A percentile compares a stretch with the other conserved stretches of the same genome.
phyloP scores from a whole-genome alignment of 2,329 filamentous ascomycete species.

The Thelonectria olida region DNA sequence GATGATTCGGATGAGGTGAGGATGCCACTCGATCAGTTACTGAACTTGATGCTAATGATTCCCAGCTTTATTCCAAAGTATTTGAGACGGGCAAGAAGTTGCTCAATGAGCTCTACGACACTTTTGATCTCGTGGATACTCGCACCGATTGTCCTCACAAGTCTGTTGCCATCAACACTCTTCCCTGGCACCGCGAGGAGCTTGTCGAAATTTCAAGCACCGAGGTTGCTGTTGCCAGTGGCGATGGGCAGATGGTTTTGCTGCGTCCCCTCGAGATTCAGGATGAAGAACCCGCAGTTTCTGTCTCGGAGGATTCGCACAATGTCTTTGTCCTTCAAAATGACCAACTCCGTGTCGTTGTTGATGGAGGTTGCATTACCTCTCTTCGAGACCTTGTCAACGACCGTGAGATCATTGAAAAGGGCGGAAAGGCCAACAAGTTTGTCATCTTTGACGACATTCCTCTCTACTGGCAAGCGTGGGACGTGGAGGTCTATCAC shows the following conservation, averaged over 20 bases:
- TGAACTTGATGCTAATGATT: slow-evolving; percentile 11
- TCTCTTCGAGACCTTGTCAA: slow-evolving; percentile 81
- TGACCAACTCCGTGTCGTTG: slow-evolving; percentile 75
- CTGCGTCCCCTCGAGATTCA: slow-evolving; percentile 60
- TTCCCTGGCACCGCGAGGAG: slow-evolving; percentile 85
- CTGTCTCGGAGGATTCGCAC: slow-evolving; percentile 58
- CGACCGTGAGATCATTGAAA: slow-evolving; percentile 80
- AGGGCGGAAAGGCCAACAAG: slow-evolving; percentile 83
- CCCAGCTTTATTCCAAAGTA: slow-evolving; percentile 79
- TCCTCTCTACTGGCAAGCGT: slow-evolving; percentile 95
- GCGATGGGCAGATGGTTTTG: slow-evolving; percentile 61
- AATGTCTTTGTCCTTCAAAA: slow-evolving; percentile 85
- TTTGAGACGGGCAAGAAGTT: slow-evolving; percentile 80
- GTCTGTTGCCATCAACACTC: slow-evolving; percentile 79
- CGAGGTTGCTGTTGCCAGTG: slow-evolving; percentile 64
- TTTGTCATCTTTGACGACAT: slow-evolving; percentile 97
- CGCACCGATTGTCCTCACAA: slow-evolving; percentile 53
- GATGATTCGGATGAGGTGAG: slow-evolving; percentile 86
- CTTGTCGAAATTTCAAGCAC: slow-evolving; percentile 70
- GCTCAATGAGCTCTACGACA: slow-evolving; percentile 73
- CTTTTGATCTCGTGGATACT: slow-evolving; percentile 68
- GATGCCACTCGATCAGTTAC: background rate
- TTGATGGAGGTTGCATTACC: slow-evolving; percentile 80
- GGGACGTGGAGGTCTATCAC: slow-evolving; percentile 98
- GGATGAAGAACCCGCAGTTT: slow-evolving; percentile 58